Evolutionary conservation across 345 rosid genomes (phyloP), one percentile per base, ranked within the genome.

Genomic region (Angophora floribunda): DNA sequence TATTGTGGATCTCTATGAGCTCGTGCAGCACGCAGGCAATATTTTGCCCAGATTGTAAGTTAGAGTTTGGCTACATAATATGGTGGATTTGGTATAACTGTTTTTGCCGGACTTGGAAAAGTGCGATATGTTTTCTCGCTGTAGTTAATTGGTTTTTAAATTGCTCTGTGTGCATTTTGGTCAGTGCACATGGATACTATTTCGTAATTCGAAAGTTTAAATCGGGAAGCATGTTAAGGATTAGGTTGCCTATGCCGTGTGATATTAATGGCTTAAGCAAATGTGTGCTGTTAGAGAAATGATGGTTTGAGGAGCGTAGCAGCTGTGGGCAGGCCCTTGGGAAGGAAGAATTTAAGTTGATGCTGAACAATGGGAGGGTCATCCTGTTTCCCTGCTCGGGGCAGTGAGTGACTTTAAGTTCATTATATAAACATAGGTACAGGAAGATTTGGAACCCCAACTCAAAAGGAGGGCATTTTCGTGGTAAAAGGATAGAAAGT

Each of bases 11-110:
- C 95, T 98, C 85, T 98, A 98, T 87, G 99, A 98, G 92, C 97
- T 97, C 10, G 99, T 98, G 87, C 99, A 98, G 92, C 98, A 98
- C 87, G 99, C 99, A 52, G 99, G 99, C 85, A 98, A 98, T 95
- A 95, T 97, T 90, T 91, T 98, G 91, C 99, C 99, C 67, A 95
- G 99, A 92, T 89, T 95, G 99, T 98, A 89, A 94, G 99, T 91
- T 70, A 52, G 85, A 16, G 75, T 89, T 88, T 85, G 21, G 28
- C 85, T 88, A 28, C 17, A 12, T 87, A 75, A 17, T n/a, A 52
- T 63, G 87, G 17, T 41, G 75, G 63, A 32, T 85, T 85, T 30
- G 15, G 44, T 85, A 16, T 49, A 3, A 86, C 28, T 24, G 24
- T 65, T 86, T 51, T 52, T 30, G 44, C 45, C 41, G 80, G 80